phyloP scores from a whole-genome alignment of 2,329 filamentous ascomycete genomes.

The Chrysosporium keratinophilum region DNA sequence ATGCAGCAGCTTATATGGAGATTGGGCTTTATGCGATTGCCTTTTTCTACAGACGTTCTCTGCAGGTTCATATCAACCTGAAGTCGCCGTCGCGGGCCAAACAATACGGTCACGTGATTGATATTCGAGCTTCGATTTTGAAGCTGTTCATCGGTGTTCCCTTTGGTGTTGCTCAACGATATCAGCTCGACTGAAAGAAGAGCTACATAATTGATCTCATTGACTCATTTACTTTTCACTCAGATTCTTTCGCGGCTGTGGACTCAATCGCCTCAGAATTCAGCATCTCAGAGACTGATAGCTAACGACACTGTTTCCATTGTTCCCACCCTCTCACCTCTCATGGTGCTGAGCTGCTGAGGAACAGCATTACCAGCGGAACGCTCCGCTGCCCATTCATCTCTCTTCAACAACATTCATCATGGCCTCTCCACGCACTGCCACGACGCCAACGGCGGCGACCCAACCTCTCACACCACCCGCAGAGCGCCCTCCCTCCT shows the following conservation, averaged over 20 bases:
- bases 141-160: not conserved
- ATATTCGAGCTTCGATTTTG: not conserved
- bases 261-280: not conserved
- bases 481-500: conserved; percentile 28
- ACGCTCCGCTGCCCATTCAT: not conserved
- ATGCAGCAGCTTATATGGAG: too few relatives aligned
- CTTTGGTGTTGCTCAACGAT: not conserved
- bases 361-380: conserved; percentile 1
- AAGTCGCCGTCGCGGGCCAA: too few relatives aligned
- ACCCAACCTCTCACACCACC: conserved; percentile 37
- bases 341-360: not conserved
- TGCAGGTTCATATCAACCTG: too few relatives aligned
- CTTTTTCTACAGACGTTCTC: too few relatives aligned
- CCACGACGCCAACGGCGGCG: conserved; percentile 19
- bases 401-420: not conserved
- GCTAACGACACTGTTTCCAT: not conserved
- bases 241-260: not conserved
- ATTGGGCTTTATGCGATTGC: too few relatives aligned
- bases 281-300: not conserved
- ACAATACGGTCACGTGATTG: too few relatives aligned
- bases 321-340: not conserved
- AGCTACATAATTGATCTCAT: not conserved
- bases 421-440: conserved; percentile 15
- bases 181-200: not conserved
- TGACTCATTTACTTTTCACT: not conserved